Conservation (phyloP, 108 stramenopile species). For the Nannochloropsis salina region DNA sequence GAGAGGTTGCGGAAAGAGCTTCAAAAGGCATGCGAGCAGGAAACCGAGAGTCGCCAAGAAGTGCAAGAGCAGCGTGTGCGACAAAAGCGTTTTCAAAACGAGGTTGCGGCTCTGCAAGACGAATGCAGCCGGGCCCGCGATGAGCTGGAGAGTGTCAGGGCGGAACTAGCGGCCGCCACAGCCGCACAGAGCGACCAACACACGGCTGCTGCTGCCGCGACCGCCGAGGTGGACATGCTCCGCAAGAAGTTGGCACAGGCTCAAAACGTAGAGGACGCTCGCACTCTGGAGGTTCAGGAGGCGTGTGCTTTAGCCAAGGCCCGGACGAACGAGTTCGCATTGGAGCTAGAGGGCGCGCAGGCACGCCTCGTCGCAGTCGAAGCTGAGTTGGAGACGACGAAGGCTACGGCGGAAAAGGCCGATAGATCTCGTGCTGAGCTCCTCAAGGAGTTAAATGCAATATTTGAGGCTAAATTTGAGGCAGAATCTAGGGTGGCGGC, state of each 20-base stretch:
- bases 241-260: background rate
- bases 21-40: background rate
- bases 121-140: slow-evolving; percentile 36
- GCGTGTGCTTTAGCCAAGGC: background rate
- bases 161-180: slow-evolving; percentile 9
- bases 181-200: background rate
- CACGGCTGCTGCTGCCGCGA: background rate
- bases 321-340: background rate
- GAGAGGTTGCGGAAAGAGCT: slow-evolving; percentile 28
- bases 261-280: slow-evolving; percentile 18
- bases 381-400: background rate
- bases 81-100: slow-evolving; percentile 36
- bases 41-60: background rate
- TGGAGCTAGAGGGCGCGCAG: background rate
- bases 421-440: background rate
- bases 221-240: slow-evolving; percentile 15
- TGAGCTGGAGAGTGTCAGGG: slow-evolving; percentile 28
- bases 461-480: background rate
- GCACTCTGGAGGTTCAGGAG: slow-evolving; percentile 29
- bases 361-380: background rate
- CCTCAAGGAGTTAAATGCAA: background rate
- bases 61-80: slow-evolving; percentile 21
- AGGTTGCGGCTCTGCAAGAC: slow-evolving; percentile 36
- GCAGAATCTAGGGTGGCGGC: slow-evolving; percentile 4
- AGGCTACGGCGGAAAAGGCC: background rate